phyloP scores from a whole-genome alignment of 2,329 filamentous ascomycete species.

The Exophiala sp. region DNA sequence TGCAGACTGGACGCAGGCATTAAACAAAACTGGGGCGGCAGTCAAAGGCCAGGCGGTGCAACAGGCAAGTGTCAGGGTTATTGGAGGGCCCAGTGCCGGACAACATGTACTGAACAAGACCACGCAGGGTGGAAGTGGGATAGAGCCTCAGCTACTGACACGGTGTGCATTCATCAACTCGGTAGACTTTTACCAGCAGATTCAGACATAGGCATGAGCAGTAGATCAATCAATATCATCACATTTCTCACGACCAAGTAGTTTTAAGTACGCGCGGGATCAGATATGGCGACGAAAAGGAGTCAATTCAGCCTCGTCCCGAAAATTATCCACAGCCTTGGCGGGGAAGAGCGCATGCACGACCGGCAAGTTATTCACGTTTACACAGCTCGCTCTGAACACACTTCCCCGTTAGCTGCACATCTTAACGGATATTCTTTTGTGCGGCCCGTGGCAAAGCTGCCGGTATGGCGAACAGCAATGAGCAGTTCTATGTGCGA shows the following conservation, averaged over 20 bases:
- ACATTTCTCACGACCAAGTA: too few relatives aligned
- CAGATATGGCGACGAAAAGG: neutral
- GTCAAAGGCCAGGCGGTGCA: conserved; percentile 5
- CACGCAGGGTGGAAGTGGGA: neutral
- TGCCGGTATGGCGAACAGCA: conserved; percentile 59
- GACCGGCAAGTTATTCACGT: too few relatives aligned
- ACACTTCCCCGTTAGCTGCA: too few relatives aligned
- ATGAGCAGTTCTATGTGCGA: conserved; percentile 88
- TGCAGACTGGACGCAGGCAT: conserved; percentile 10
- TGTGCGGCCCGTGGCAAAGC: neutral
- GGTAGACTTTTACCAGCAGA: conserved; percentile 11
- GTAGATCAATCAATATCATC: too few relatives aligned
- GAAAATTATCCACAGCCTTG: too few relatives aligned
- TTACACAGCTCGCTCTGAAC: too few relatives aligned
- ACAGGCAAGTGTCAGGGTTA: conserved; percentile 4
- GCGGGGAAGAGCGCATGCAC: too few relatives aligned
- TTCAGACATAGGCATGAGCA: conserved; percentile 8
- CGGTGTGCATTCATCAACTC: conserved; percentile 17
- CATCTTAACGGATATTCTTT: neutral
- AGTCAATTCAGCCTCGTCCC: neutral
- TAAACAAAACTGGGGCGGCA: conserved; percentile 1
- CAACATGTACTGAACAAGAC: conserved; percentile 1
- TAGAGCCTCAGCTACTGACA: conserved; percentile 10
- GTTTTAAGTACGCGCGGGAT: too few relatives aligned
- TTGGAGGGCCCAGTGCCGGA: conserved; percentile 13